Evolutionary conservation across 1,139 yeast species (phyloP), one percentile per base, ranked within the genome.

Genomic region (Debaryomyces fabryi): DNA sequence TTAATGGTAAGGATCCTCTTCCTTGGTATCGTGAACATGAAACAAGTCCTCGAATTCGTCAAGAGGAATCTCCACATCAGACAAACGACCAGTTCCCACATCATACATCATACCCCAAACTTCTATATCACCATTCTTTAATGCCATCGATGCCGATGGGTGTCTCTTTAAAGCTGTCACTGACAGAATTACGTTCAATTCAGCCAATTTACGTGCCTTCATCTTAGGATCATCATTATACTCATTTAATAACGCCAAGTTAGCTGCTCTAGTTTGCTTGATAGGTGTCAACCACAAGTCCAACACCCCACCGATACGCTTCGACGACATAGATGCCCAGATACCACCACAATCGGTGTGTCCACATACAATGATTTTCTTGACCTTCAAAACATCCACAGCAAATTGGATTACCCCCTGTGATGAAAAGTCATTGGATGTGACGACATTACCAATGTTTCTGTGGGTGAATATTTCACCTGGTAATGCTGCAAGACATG

Each of bases 321-420:
- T 83, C 51, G 83, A 78, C 5, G 86, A 79, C 50, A 93, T 71
- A 15, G 96, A 86, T 21, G 97, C 93, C 85, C 92, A 86, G 50
- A 91, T 83, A 29, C 98, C 99, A 45, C 98, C 98, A 74, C 99
- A 93, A 68, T 91, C 96, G 32, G 96, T 88, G 72, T 93, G 99
- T n/a, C 99, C 99, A 68, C 97, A 91, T 8, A 93, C 89, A 49
- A 93, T 79, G 51, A 93, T 84, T 62, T 88, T 90, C 56, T 78
- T 79, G 33, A 95, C 96, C 63, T 88, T 86, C 54, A 93, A 76
- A 16, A 87, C 92, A 59, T 90, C 93, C 53, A 93, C 83, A 2
- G 97, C 97, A 61, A 91, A 90, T 65, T 93, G 97, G 39, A 93
- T 76, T 2, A 91, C 93, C 1, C 96, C 88, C 65, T 85, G 85